Base-by-base conservation (phyloP, 371 early-diverging fungal species). In the Chytridiales sp. region DNA sequence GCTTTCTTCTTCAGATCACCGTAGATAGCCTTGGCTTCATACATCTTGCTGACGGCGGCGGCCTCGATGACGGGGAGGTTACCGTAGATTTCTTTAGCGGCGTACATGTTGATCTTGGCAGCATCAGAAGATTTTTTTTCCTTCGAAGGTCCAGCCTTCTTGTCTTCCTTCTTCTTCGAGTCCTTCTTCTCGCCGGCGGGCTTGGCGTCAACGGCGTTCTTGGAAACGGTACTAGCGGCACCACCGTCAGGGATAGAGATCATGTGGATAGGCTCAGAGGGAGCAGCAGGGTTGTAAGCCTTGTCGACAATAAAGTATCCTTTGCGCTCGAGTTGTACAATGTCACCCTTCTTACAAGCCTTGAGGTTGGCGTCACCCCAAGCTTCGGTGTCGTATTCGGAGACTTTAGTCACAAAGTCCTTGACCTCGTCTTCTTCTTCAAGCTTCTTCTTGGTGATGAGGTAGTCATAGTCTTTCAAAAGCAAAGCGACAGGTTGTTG, bases 301-400 rank as follows among this genome's bases (percentile, higher is more conserved):
- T 80, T 70, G 73, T 98, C 98, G 44, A 89, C 78, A 66, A 97
- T 95, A 65, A 84, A 99, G 82, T 92, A 99, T 3, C 99, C 99
- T 70, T 87, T 87, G 64, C 99, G 88, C 84, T 99, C 99, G 43
- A 99, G 86, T 82, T 99, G 99, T 53, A 99, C 87, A 63, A 93
- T 92, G 54, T 95, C 92, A 21, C 94, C 94, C 44, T 74, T 67
- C 56, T 76, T 70, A 21, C 79, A 53, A 15, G 57, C 51, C 19
- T 66, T 61, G 34, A 85, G 32, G 61, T 76, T 75, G 43, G 66
- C 56, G 56, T 84, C 87, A 31, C 78, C 77, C 57, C 80, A 59
- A 4, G 73, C 80, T 24, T 71, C 66, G 1, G 70, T 70, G 48
- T 82, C 86, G 77, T 92, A 97, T 70, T 92, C 92, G 44, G 93